Percentiles rank a stretch among this genome's conserved stretches.
phyloP scores from a whole-genome alignment of 2,329 filamentous ascomycete genomes.

The Monosporascus sp. region DNA sequence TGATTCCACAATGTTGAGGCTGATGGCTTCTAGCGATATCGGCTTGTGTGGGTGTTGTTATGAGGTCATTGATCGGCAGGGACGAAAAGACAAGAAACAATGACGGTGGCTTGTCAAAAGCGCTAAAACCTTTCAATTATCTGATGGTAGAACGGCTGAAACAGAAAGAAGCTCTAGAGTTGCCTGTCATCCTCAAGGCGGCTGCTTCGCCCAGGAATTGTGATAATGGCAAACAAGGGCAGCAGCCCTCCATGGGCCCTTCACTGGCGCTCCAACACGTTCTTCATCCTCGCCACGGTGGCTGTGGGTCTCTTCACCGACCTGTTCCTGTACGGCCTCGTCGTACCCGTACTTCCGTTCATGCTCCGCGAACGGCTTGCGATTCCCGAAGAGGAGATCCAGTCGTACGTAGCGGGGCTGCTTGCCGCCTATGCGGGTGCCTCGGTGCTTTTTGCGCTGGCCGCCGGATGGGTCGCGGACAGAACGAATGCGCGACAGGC shows the following conservation, averaged over 20 bases:
- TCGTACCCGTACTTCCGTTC: conserved; percentile 54
- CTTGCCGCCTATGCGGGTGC: conserved; percentile 50
- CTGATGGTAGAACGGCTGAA: too few species aligned
- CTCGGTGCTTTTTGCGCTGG: conserved; percentile 42
- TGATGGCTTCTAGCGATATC: neutral
- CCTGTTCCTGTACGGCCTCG: conserved; percentile 53
- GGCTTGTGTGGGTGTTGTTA: neutral
- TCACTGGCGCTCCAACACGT: conserved; percentile 49
- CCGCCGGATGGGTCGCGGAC: conserved; percentile 51
- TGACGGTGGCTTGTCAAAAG: neutral
- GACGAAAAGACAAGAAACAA: conserved; percentile 1
- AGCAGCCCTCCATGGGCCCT: conserved; percentile 16
- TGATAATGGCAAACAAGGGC: neutral
- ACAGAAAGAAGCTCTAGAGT: too few species aligned
- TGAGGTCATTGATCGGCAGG: conserved; percentile 19
- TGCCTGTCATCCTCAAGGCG: too few species aligned
- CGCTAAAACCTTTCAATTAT: too few species aligned
- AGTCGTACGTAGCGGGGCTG: conserved; percentile 46
- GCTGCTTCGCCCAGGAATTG: too few species aligned
- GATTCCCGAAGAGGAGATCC: conserved; percentile 41
- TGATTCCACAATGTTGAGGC: neutral
- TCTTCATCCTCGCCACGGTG: conserved; percentile 54
- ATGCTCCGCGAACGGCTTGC: conserved; percentile 46
- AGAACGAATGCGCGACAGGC: conserved; percentile 44
- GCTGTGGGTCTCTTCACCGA: conserved; percentile 51